Evolutionary conservation across 805 yeast genomes (phyloP).

Genomic region (Yarrowia osloensis): DNA sequence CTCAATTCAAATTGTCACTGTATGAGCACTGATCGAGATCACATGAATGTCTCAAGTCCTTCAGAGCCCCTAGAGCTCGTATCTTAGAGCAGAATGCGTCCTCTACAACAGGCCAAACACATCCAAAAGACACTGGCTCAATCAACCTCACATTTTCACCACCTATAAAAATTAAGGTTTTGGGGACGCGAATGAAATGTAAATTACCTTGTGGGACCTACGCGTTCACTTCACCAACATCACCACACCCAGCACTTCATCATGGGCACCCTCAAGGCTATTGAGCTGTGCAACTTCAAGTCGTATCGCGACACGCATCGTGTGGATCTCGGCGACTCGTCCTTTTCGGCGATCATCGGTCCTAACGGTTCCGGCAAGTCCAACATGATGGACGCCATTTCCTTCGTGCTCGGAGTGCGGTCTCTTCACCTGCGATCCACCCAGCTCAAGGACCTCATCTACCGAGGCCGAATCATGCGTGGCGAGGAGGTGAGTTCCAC

Average conservation of each 20-base stretch:
- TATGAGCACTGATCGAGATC: too few species aligned
- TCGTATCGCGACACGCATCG: slow-evolving; percentile 77
- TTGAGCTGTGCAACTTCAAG: slow-evolving; percentile 85
- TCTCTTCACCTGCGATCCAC: slow-evolving; percentile 74
- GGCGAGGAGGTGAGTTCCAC: slow-evolving; percentile 39
- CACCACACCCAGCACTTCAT: not conserved
- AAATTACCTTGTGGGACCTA: not conserved
- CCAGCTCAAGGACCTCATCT: slow-evolving; percentile 72
- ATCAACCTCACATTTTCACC: not conserved
- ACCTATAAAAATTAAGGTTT: not conserved
- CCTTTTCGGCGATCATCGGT: slow-evolving; percentile 91
- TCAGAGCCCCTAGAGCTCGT: too few species aligned
- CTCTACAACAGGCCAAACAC: too few species aligned
- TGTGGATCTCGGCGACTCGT: slow-evolving; percentile 74
- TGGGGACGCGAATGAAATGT: not conserved
- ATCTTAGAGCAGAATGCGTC: too few species aligned
- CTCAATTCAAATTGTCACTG: too few species aligned
- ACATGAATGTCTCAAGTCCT: too few species aligned
- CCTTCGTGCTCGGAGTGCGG: slow-evolving; percentile 87
- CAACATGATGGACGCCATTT: slow-evolving; percentile 95
- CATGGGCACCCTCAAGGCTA: slow-evolving; percentile 82
- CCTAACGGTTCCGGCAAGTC: slow-evolving; percentile 99
- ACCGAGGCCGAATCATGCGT: slow-evolving; percentile 61
- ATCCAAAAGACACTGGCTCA: too few species aligned
- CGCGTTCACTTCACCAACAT: not conserved